Evolutionary conservation across 805 yeast genomes (phyloP).

Genomic region (Ogataea nitratoaversa): DNA sequence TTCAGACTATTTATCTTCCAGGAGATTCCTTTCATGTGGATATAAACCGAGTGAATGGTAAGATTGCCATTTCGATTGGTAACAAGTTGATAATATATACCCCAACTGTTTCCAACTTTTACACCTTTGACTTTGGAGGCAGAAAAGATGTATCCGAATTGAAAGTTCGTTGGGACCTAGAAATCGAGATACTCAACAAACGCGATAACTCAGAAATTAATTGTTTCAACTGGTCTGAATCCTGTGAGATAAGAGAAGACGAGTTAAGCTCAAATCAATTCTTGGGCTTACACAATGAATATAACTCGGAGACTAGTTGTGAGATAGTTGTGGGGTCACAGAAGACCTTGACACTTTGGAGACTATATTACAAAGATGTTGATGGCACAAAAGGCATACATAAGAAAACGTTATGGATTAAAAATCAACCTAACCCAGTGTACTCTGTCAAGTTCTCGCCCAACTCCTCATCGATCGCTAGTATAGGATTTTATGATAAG

Average conservation of each 20-base stretch:
- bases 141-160: constrained; percentile 28
- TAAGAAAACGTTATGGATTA: constrained; percentile 38
- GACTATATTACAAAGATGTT: constrained; percentile 30
- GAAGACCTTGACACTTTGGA: constrained; percentile 48
- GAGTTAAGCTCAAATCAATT: constrained; percentile 24
- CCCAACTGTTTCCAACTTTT: constrained; percentile 51
- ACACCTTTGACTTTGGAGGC: constrained; percentile 31
- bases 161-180: constrained; percentile 30
- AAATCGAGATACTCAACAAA: constrained; percentile 20
- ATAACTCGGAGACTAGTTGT: constrained; percentile 33
- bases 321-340: constrained; percentile 64
- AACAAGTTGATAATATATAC: constrained; percentile 44
- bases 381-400: constrained; percentile 17
- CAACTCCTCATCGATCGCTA: constrained; percentile 65
- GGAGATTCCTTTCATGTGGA: constrained; percentile 64
- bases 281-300: constrained; percentile 31
- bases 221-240: constrained; percentile 34
- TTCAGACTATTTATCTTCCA: constrained; percentile 76
- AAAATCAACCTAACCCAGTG: constrained; percentile 58
- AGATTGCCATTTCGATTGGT: constrained; percentile 50
- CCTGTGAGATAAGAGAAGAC: constrained; percentile 26
- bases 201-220: constrained; percentile 24
- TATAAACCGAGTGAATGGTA: constrained; percentile 58
- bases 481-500: constrained; percentile 57
- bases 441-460: constrained; percentile 54